Percentiles rank a stretch among this genome's conserved stretches.
phyloP scores from a whole-genome alignment of 495 filamentous ascomycete species.

The Talaromyces nanjingensis region DNA sequence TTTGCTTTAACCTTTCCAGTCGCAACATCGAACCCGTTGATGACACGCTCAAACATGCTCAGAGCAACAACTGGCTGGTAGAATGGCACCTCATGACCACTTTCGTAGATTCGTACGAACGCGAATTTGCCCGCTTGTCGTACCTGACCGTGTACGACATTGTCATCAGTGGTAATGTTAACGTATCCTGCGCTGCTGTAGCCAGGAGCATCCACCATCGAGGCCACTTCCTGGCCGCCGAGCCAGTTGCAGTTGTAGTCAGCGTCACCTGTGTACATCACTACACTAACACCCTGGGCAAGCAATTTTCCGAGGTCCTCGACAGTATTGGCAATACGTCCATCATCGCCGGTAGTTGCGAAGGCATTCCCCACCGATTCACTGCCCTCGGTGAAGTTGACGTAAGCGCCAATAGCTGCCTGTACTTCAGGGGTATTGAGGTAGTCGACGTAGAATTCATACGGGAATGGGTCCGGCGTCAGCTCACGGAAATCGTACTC shows the following conservation, averaged over 20 bases:
- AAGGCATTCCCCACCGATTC: slow-evolving; percentile 44
- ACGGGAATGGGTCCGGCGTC: slow-evolving; percentile 53
- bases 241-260: slow-evolving; percentile 61
- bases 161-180: slow-evolving; percentile 49
- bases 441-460: slow-evolving; percentile 50
- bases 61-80: slow-evolving; percentile 60
- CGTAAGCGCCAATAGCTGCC: slow-evolving; percentile 50
- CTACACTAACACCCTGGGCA: slow-evolving; percentile 43
- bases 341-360: slow-evolving; percentile 49
- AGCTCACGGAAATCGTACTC: slow-evolving; percentile 58
- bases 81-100: slow-evolving; percentile 65
- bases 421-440: slow-evolving; percentile 51
- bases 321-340: slow-evolving; percentile 42
- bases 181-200: slow-evolving; percentile 45
- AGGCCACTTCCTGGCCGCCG: slow-evolving; percentile 45
- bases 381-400: slow-evolving; percentile 46
- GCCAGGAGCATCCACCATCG: slow-evolving; percentile 31
- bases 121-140: slow-evolving; percentile 62
- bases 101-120: slow-evolving; percentile 62
- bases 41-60: slow-evolving; percentile 51
- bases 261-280: slow-evolving; percentile 54
- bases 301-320: slow-evolving; percentile 43
- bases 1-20: slow-evolving; percentile 40
- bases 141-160: slow-evolving; percentile 55
- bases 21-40: slow-evolving; percentile 51